A percentile compares a stretch with the other conserved stretches of the same genome.
Conservation (phyloP, 2,329 filamentous ascomycete genomes). For the Beauveria brongniartii region DNA sequence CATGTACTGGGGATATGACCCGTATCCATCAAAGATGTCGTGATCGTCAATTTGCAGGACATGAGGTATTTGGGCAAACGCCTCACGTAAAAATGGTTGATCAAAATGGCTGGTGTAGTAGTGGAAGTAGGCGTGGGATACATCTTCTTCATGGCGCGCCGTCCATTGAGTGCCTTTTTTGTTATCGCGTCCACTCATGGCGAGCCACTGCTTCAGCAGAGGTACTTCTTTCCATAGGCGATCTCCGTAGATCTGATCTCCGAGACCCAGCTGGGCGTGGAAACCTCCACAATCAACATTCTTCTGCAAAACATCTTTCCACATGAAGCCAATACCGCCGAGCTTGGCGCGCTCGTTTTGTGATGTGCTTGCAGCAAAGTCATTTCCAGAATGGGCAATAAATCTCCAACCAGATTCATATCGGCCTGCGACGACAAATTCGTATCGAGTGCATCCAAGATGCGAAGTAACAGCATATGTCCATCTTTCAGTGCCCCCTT, state of each 20-base stretch:
- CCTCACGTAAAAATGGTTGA: conserved; percentile 87
- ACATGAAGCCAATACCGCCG: conserved; percentile 91
- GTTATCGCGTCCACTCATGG: conserved; percentile 86
- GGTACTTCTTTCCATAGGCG: conserved; percentile 94
- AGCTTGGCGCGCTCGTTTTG: conserved; percentile 78
- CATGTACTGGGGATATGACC: conserved; percentile 97
- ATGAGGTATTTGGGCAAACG: conserved; percentile 95
- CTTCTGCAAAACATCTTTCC: conserved; percentile 97
- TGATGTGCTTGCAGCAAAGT: conserved; percentile 82
- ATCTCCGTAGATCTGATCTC: conserved; percentile 93
- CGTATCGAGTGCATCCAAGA: conserved; percentile 93
- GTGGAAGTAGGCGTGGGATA: conserved; percentile 94
- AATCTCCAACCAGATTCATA: conserved; percentile 92
- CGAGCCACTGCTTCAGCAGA: conserved; percentile 87
- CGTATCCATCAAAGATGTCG: conserved; percentile 97
- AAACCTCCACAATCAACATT: conserved; percentile 95
- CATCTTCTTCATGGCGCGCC: conserved; percentile 89
- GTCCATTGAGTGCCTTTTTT: conserved; percentile 88
- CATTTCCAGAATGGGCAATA: conserved; percentile 90
- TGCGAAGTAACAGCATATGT: conserved; percentile 98
- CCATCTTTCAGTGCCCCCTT: conserved; percentile 75
- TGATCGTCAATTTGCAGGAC: conserved; percentile 91
- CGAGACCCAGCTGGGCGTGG: conserved; percentile 84
- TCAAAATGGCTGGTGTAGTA: conserved; percentile 99
- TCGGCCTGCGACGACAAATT: conserved; percentile 88